Conservation (phyloP, 331 rosid species). For the Phaseolus coccineus region DNA sequence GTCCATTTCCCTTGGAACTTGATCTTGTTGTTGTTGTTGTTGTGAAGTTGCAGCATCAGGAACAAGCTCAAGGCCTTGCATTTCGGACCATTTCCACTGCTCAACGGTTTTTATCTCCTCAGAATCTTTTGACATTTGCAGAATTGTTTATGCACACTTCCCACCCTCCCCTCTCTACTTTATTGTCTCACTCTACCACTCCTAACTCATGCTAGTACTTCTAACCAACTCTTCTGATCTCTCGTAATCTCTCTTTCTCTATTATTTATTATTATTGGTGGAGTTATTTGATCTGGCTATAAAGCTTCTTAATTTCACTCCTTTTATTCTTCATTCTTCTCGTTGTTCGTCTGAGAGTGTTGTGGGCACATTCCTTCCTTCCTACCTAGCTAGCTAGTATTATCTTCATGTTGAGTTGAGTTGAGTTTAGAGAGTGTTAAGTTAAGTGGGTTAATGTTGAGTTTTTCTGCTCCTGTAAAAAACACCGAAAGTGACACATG, state of each 20-base stretch:
- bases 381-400: background rate
- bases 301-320: conserved; percentile 23
- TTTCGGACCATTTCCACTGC: conserved; percentile 99
- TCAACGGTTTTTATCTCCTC: conserved; percentile 83
- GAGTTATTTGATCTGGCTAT: conserved; percentile 25
- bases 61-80: conserved; percentile 96
- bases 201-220: conserved; percentile 24
- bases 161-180: conserved; percentile 35
- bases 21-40: background rate
- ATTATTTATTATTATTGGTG: background rate
- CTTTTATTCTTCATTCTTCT: conserved; percentile 32
- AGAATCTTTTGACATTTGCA: conserved; percentile 90
- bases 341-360: conserved; percentile 35
- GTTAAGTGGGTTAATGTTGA: conserved; percentile 44
- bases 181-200: conserved; percentile 43
- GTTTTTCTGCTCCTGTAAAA: conserved; percentile 60
- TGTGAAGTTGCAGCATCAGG: conserved; percentile 36
- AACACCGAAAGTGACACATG: conserved; percentile 73
- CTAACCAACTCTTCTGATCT: conserved; percentile 32
- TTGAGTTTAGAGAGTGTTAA: conserved; percentile 5
- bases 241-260: background rate
- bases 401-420: background rate
- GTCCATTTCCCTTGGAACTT: conserved; percentile 59
- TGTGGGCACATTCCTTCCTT: conserved; percentile 31
- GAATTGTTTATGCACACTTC: conserved; percentile 58